These are phyloP conservation scores for Chrysophaeum taylorii DNA, from an alignment of 352 stramenopile genomes.

Conservation along the genomic window DNA sequence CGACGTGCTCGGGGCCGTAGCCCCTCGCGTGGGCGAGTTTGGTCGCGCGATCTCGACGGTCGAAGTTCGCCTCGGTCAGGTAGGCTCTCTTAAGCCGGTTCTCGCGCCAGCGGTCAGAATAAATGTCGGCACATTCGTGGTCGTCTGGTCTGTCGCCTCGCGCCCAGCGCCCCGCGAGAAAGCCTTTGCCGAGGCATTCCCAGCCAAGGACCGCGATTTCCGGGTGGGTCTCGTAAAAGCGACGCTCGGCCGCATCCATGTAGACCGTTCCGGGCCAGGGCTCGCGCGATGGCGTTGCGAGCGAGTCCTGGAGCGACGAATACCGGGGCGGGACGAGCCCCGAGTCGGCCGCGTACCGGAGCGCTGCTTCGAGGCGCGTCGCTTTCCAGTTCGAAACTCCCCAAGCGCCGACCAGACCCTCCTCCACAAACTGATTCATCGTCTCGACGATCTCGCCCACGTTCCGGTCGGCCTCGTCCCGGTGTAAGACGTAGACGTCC, in stretches of 20 bases:
- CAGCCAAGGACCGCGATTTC: not conserved
- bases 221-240: not conserved
- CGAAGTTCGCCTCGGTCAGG: conserved; percentile 2
- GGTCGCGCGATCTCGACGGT: not conserved
- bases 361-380: not conserved
- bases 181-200: conserved; percentile 4
- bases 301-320: conserved; percentile 1
- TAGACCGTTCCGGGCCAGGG: conserved; percentile 3
- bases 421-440: not conserved
- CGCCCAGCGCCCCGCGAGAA: conserved; percentile 3
- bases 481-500: conserved; percentile 8
- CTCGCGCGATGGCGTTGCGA: not conserved
- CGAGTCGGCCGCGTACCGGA: not conserved
- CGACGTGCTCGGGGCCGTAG: conserved; percentile 1
- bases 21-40: not conserved
- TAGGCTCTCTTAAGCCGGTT: not conserved
- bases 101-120: not conserved
- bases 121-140: not conserved
- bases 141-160: not conserved
- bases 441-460: not conserved
- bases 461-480: not conserved
- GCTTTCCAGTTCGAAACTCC: not conserved
- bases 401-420: not conserved
- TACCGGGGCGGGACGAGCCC: not conserved
- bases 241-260: not conserved